Conservation (phyloP, 73 alveolate genomes). For the Paramecium caudatum region DNA sequence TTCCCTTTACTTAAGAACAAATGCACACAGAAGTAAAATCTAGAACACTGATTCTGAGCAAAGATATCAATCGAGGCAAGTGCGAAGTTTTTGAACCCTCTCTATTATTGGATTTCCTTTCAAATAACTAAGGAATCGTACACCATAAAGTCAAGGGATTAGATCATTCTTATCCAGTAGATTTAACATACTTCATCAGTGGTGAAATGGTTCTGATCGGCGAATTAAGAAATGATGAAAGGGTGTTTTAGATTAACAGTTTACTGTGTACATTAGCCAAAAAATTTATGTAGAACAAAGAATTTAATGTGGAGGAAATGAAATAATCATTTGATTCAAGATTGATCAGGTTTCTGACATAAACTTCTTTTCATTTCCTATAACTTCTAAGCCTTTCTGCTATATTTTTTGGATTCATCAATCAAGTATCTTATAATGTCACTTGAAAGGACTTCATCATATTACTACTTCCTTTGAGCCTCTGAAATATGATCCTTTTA, state of each 20-base stretch:
- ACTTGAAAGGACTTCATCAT: too few species aligned
- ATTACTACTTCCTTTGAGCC: too few species aligned
- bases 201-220: conserved; percentile 57
- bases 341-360: too few species aligned
- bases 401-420: too few species aligned
- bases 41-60: neutral
- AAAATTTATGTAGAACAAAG: neutral
- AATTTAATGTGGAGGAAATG: neutral
- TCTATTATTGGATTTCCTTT: neutral
- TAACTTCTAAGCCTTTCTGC: neutral
- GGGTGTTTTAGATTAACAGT: neutral
- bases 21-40: neutral
- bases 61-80: neutral
- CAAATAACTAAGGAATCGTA: neutral
- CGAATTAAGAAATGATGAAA: conserved; percentile 28
- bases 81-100: neutral
- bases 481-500: too few species aligned
- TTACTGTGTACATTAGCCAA: neutral
- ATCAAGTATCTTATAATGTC: too few species aligned
- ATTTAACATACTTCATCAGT: neutral
- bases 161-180: conserved; percentile 56
- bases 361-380: too few species aligned
- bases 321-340: too few species aligned
- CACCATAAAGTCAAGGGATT: conserved; percentile 25
- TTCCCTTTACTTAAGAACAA: conserved; percentile 42